These are phyloP conservation scores for Bonia amplexicaulis DNA, from an alignment of 176 grass and related monocot genomes.

Conservation along the genomic window DNA sequence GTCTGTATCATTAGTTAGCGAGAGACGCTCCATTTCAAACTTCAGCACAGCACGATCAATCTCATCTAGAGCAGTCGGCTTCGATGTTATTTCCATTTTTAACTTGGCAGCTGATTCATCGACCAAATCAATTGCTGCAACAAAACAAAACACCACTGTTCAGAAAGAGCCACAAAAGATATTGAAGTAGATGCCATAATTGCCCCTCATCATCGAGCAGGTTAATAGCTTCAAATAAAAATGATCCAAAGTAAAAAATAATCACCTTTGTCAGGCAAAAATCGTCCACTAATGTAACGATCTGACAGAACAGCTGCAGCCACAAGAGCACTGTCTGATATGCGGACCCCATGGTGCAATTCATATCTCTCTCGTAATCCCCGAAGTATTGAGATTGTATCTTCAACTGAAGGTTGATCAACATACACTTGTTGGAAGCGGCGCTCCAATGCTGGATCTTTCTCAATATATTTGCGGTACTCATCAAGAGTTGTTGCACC, in stretches of 20 bases:
- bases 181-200: not conserved
- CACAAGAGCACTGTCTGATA: constrained; percentile 92
- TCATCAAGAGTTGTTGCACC: constrained; percentile 97
- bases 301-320: constrained; percentile 85
- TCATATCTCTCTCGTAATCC: constrained; percentile 93
- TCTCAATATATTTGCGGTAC: constrained; percentile 98
- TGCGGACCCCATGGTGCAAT: constrained; percentile 93
- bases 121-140: constrained; percentile 96
- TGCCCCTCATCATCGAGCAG: not conserved
- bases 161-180: constrained; percentile 22
- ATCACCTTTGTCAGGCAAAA: constrained; percentile 98
- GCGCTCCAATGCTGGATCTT: constrained; percentile 95
- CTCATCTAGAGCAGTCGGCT: constrained; percentile 94
- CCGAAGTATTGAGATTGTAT: constrained; percentile 94
- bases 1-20: constrained; percentile 95
- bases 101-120: constrained; percentile 96
- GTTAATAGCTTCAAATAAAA: not conserved
- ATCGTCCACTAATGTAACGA: constrained; percentile 93
- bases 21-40: constrained; percentile 96
- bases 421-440: constrained; percentile 99
- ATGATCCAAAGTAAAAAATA: not conserved
- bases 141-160: constrained; percentile 9
- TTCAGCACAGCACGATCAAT: constrained; percentile 92
- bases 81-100: constrained; percentile 99
- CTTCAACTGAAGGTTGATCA: constrained; percentile 91